Conservation (phyloP, 2,329 filamentous ascomycete species). For the Neonectria faginata region DNA sequence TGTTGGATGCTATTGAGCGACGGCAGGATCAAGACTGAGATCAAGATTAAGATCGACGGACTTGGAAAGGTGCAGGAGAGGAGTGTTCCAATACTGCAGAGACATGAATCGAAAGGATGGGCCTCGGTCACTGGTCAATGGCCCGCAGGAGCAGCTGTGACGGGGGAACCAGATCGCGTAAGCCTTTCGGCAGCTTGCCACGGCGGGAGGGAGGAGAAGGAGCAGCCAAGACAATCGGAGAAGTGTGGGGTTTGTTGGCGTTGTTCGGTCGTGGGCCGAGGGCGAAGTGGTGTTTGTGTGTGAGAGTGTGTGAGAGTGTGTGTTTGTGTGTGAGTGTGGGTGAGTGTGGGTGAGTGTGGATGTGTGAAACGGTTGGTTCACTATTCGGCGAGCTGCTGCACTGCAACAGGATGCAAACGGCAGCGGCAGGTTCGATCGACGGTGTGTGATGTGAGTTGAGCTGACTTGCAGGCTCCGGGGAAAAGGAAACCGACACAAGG, state of each 20-base stretch:
- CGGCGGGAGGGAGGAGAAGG: conserved; percentile 32
- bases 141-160: conserved; percentile 22
- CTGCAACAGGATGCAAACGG: conserved; percentile 8
- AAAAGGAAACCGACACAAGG: conserved; percentile 41
- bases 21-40: conserved; percentile 26
- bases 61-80: conserved; percentile 28
- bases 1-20: conserved; percentile 34
- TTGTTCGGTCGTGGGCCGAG: neutral
- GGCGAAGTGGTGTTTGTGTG: conserved; percentile 8
- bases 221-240: conserved; percentile 16
- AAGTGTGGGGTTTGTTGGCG: conserved; percentile 20
- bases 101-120: conserved; percentile 37
- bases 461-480: conserved; percentile 37
- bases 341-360: neutral
- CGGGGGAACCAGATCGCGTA: conserved; percentile 27
- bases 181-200: conserved; percentile 31
- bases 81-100: conserved; percentile 44
- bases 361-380: neutral
- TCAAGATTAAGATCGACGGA: conserved; percentile 24
- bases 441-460: conserved; percentile 23
- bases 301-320: conserved; percentile 4
- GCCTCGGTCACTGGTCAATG: conserved; percentile 33
- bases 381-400: conserved; percentile 2
- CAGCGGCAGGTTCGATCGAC: conserved; percentile 19
- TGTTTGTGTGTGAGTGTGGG: conserved; percentile 2